phyloP scores from a whole-genome alignment of 192 early-diverging fungal species.

The Gorgonomyces haynaldii region DNA sequence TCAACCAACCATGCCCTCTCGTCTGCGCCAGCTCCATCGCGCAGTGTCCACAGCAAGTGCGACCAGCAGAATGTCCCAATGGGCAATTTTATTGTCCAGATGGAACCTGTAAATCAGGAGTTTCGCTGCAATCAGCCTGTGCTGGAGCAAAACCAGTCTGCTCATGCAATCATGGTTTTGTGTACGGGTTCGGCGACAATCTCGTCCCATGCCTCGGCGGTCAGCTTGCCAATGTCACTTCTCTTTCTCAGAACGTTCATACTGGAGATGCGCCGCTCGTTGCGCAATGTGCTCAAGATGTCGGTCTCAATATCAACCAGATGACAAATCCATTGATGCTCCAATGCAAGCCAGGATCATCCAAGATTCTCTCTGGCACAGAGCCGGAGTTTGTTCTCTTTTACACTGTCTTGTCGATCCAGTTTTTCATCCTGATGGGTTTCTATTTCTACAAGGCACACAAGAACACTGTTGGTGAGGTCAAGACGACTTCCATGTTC shows the following conservation, averaged over 20 bases:
- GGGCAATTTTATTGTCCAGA: constrained; percentile 7
- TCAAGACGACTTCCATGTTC: not conserved
- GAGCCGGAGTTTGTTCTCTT: no score
- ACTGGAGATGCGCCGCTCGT: not conserved
- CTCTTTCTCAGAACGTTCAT: not conserved
- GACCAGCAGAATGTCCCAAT: constrained; percentile 5
- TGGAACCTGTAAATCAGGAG: constrained; percentile 6
- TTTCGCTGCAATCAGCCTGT: constrained; percentile 1
- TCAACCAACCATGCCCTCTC: constrained; percentile 2
- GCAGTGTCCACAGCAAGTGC: constrained; percentile 1
- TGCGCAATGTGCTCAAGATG: not conserved
- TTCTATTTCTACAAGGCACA: not conserved
- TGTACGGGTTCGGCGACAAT: not conserved
- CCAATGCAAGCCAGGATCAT: no score
- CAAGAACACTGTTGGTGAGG: not conserved
- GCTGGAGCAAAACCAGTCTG: constrained; percentile 4
- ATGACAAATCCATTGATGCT: no score
- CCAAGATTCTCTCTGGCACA: no score
- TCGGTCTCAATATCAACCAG: not conserved
- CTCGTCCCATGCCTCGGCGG: not conserved
- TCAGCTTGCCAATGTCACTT: not conserved
- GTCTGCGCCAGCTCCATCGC: constrained; percentile 3
- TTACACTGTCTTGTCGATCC: no score
- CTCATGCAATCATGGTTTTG: not conserved
- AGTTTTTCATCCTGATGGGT: no score